Evolutionary conservation across 768 basidiomycete genomes (phyloP).

Genomic region (Panaeolus papilionaceus): DNA sequence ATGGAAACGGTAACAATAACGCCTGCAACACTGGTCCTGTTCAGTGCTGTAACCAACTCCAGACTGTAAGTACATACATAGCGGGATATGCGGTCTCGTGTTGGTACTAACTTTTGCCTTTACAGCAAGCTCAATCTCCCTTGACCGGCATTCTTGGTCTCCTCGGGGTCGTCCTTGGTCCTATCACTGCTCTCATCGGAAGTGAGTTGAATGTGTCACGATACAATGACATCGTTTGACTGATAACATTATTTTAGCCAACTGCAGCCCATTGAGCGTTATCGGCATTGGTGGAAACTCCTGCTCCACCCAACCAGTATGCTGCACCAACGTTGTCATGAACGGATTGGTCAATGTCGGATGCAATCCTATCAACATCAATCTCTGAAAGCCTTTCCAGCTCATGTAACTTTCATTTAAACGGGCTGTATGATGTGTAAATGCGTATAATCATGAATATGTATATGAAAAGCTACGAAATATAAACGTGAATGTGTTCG

Average conservation of each 20-base stretch:
- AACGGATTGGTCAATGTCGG: neutral
- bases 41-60: neutral
- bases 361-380: neutral
- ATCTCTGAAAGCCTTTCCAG: neutral
- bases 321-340: neutral
- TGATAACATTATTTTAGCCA: neutral
- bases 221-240: neutral
- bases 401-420: neutral
- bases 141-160: neutral
- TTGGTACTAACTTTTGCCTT: neutral
- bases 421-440: neutral
- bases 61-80: neutral
- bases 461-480: neutral
- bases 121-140: conserved; percentile 4
- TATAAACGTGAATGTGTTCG: no score
- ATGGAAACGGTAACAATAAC: neutral
- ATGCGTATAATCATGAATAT: neutral
- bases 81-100: neutral
- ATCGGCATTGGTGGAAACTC: neutral
- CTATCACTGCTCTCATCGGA: neutral
- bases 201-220: neutral
- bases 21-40: neutral
- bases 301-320: neutral
- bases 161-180: neutral
- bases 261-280: conserved; percentile 7